These are phyloP conservation scores for Populus deltoides DNA, from an alignment of 345 rosid species.

Conservation along the genomic window DNA sequence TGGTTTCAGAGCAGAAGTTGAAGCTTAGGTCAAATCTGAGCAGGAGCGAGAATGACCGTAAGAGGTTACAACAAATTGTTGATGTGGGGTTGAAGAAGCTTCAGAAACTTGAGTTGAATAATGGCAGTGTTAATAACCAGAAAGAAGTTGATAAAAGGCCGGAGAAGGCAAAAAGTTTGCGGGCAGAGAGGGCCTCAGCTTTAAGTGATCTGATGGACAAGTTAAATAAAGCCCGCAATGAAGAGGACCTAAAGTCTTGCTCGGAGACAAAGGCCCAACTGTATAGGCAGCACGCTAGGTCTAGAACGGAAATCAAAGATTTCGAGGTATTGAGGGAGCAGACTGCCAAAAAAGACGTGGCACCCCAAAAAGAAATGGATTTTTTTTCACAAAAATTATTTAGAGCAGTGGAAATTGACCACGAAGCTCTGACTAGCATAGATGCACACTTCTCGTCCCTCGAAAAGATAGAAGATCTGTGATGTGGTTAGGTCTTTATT, in stretches of 20 bases:
- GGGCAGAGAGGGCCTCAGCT: slow-evolving; percentile 50
- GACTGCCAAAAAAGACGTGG: slow-evolving; percentile 19
- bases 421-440: slow-evolving; percentile 44
- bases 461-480: slow-evolving; percentile 48
- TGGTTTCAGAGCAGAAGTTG: slow-evolving; percentile 40
- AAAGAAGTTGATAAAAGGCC: slow-evolving; percentile 26
- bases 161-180: slow-evolving; percentile 31
- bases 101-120: slow-evolving; percentile 24
- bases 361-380: slow-evolving; percentile 22
- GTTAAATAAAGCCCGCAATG: slow-evolving; percentile 72
- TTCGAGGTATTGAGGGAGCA: slow-evolving; percentile 16
- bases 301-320: slow-evolving; percentile 25
- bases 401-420: slow-evolving; percentile 49
- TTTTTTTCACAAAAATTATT: slow-evolving; percentile 35
- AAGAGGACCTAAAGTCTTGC: slow-evolving; percentile 75
- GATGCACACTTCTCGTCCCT: slow-evolving; percentile 49
- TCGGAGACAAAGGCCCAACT: slow-evolving; percentile 59
- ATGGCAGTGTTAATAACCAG: slow-evolving; percentile 19
- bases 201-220: slow-evolving; percentile 60
- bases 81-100: slow-evolving; percentile 64
- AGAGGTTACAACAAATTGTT: slow-evolving; percentile 49
- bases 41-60: slow-evolving; percentile 53
- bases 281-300: slow-evolving; percentile 5
- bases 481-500: background rate
- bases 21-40: slow-evolving; percentile 45